Base-by-base conservation (phyloP, 306 rosid species). In the Pachyrhizus erosus region DNA sequence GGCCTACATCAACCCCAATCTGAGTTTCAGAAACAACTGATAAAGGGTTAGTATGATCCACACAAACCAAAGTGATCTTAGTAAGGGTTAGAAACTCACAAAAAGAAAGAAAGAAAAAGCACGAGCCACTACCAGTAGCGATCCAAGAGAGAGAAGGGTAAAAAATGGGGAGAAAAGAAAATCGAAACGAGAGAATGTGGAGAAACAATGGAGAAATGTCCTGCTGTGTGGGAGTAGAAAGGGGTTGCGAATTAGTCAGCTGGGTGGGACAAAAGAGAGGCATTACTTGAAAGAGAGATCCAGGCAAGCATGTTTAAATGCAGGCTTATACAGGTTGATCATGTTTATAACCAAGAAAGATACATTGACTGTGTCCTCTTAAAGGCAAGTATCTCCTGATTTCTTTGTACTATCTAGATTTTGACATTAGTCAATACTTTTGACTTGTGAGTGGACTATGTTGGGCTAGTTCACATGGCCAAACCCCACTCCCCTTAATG, bases 161-260 rank as follows among this genome's bases (percentile, higher is more conserved):
- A 5, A 7, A 60, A 60, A 60, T 60, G 67, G 18, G 67, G 67
- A 60, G 39, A 60, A 60, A 26, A 60, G 62, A 55, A 57, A 57
- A 57, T 21, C 3, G 12, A 57, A 57, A 3, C 7, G 39, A 62
- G 42, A 27, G 20, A 62, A 27, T 61, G 11, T 27, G 13, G 39
- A 26, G 69, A 61, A 26, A 60, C 2, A 13, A 27, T 0, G 4
- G 14, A 5, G 37, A 24, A 62, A 12, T 29, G 5, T 29, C 21
- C 29, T 14, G 39, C 34, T 23, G 31, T 58, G 37, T 26, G 42
- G 42, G 69, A 62, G 33, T 14, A 13, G 40, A 26, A 24, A 26
- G 67, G 37, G 14, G 9, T 60, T 5, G 27, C 3, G n/a, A 62
- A 29, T 27, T 26, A 62, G 11, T 62, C 21, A 62, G 21, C 69